Percentiles rank a stretch among this genome's conserved stretches.
Evolutionary conservation across 1,284 basidiomycete species (phyloP).

Genomic region (Ceratobasidium sp.): DNA sequence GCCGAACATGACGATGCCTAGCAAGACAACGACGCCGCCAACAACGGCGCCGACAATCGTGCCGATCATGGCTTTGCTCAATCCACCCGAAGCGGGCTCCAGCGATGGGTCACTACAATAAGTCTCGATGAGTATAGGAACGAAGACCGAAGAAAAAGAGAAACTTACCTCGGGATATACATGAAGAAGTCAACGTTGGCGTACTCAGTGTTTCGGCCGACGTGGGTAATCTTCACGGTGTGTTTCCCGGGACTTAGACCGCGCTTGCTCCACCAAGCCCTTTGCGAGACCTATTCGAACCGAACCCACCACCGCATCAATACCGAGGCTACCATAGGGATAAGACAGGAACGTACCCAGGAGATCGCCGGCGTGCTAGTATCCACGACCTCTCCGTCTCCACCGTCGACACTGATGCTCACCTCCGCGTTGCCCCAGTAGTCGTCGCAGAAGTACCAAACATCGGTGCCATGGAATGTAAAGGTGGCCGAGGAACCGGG

Average conservation of each 20-base stretch:
- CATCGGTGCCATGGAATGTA: slow-evolving; percentile 24
- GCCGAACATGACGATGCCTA: neutral
- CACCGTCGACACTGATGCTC: slow-evolving; percentile 28
- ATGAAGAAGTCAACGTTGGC: slow-evolving; percentile 37
- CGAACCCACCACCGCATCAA: too few species aligned
- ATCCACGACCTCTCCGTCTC: neutral
- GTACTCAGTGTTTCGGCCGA: neutral
- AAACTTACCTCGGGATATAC: slow-evolving; percentile 20
- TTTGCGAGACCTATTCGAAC: neutral
- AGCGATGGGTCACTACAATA: neutral
- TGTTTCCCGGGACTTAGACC: slow-evolving; percentile 14
- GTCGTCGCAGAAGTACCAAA: slow-evolving; percentile 33
- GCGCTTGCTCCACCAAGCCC: slow-evolving; percentile 13
- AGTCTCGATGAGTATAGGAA: neutral
- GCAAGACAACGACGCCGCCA: neutral
- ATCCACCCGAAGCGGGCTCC: too few species aligned
- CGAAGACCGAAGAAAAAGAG: neutral
- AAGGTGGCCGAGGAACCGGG: slow-evolving; percentile 1
- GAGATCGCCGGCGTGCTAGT: neutral
- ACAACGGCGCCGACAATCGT: neutral
- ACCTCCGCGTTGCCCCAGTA: neutral
- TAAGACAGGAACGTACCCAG: neutral
- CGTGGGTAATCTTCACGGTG: slow-evolving; percentile 11
- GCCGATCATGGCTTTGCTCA: neutral
- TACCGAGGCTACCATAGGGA: too few species aligned